phyloP scores from a whole-genome alignment of 108 stramenopile genomes.

The Skeletonema potamos region DNA sequence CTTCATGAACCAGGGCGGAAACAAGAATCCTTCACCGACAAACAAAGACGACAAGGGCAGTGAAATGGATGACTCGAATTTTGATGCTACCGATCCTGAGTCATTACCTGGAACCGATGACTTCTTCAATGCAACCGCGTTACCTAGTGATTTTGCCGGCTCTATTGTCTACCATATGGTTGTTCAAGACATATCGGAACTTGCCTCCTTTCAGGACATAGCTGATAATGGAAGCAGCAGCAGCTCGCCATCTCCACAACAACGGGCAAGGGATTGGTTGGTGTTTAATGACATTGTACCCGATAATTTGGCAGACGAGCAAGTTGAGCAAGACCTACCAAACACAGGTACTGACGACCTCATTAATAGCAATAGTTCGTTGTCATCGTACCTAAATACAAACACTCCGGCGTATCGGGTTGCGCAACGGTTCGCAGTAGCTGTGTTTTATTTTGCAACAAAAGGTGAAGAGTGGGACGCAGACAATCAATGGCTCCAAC shows the following conservation, averaged over 20 bases:
- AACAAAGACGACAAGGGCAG: background rate
- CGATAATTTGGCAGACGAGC: constrained; percentile 12
- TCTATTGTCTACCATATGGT: constrained; percentile 35
- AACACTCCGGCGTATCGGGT: constrained; percentile 40
- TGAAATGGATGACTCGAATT: background rate
- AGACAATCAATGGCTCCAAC: constrained; percentile 22
- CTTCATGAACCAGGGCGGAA: background rate
- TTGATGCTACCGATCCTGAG: background rate
- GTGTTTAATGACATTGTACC: constrained; percentile 26
- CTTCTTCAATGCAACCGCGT: background rate
- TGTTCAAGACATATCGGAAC: constrained; percentile 19
- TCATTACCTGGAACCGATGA: background rate
- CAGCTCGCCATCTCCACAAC: constrained; percentile 21
- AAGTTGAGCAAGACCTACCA: constrained; percentile 3
- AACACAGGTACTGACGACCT: background rate
- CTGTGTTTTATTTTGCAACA: constrained; percentile 44
- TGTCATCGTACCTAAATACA: constrained; percentile 14
- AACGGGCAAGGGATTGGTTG: constrained; percentile 34
- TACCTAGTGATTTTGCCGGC: constrained; percentile 13
- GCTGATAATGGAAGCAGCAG: background rate
- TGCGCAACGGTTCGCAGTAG: constrained; percentile 35
- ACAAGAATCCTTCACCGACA: background rate
- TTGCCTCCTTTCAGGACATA: constrained; percentile 19
- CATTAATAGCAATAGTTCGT: background rate
- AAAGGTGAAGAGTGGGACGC: constrained; percentile 36